Conservation (phyloP, 192 early-diverging fungal genomes). For the Linnemannia elongata region DNA sequence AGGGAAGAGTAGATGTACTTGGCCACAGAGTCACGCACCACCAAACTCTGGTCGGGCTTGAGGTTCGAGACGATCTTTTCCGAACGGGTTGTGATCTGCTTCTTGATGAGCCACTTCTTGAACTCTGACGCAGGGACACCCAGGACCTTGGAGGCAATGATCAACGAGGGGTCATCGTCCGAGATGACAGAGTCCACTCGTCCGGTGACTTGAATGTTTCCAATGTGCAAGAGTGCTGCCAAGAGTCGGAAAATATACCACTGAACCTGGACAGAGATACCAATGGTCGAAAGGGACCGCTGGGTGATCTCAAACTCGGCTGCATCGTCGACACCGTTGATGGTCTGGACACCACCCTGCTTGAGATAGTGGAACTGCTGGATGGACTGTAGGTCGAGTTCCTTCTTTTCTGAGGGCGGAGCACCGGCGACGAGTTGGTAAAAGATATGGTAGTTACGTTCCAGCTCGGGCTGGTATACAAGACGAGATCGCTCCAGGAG, state of each 20-base stretch:
- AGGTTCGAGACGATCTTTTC: constrained; percentile 93
- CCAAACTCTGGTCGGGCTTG: constrained; percentile 77
- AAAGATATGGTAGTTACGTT: constrained; percentile 99
- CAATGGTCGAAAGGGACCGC: constrained; percentile 87
- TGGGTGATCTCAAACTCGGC: constrained; percentile 92
- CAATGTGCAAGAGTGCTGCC: constrained; percentile 94
- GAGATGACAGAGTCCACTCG: constrained; percentile 77
- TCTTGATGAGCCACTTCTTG: constrained; percentile 95
- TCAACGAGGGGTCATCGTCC: constrained; percentile 83
- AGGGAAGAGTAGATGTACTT: constrained; percentile 97
- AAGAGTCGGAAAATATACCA: constrained; percentile 92
- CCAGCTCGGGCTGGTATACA: constrained; percentile 91
- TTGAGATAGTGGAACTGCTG: constrained; percentile 88
- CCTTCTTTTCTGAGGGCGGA: constrained; percentile 85
- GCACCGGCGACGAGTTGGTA: constrained; percentile 97
- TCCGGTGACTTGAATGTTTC: constrained; percentile 91
- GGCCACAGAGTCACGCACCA: constrained; percentile 93
- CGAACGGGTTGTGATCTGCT: constrained; percentile 89
- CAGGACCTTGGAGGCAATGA: constrained; percentile 78
- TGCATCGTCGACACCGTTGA: constrained; percentile 92
- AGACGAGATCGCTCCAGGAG: constrained; percentile 96
- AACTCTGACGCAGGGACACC: constrained; percentile 85
- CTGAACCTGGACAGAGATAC: constrained; percentile 86
- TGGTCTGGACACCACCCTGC: constrained; percentile 87
- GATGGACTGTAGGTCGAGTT: constrained; percentile 83